Base-by-base conservation (phyloP, 306 rosid genomes). In the Vicia sativa region DNA sequence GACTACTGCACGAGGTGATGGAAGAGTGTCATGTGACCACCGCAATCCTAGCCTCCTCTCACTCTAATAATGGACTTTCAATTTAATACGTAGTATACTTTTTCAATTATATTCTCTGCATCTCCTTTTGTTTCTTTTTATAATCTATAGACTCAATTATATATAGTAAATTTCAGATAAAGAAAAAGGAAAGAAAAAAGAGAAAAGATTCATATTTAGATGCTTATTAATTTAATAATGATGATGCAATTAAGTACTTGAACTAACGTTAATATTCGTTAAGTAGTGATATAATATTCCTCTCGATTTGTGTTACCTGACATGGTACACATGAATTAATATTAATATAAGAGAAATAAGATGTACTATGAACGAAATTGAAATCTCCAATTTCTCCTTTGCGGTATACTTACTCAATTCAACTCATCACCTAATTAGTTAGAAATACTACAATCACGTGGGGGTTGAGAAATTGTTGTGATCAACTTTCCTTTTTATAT, bases 281-380 rank as follows among this genome's bases (percentile, higher is more conserved):
- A 48, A 45, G 49, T 59, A 49, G 65, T 29, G 26, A 49, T 28
- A 46, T 39, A 56, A 61, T 46, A 54, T 31, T 62, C 82, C 78
- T 81, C 74, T 83, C 88, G 95, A 87, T 87, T 78, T 81, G 84
- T 62, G 83, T 21, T 77, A 85, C 82, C 77, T 72, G 18, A 56
- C 64, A 77, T 85, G 80, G 63, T 77, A 75, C 75, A 76, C 71
- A 62, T 72, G 55, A 16, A 11, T 48, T 64, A 9, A 25, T 12
- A 59, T 54, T n/a, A n/a, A n/a, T n/a, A n/a, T n/a, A n/a, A n/a
- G n/a, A n/a, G n/a, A 38, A 55, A 70, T 7, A 53, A 44, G 60
- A 50, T 59, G 52, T 21, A 21, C n/a, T 28, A n/a, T 53, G 38
- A n/a, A 42, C 41, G 54, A 55, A 78, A 46, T 44, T 45, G 21